These are phyloP conservation scores for Plectosphaerella cucumerina DNA, from an alignment of 2,329 filamentous ascomycete genomes.

Conservation along the genomic window DNA sequence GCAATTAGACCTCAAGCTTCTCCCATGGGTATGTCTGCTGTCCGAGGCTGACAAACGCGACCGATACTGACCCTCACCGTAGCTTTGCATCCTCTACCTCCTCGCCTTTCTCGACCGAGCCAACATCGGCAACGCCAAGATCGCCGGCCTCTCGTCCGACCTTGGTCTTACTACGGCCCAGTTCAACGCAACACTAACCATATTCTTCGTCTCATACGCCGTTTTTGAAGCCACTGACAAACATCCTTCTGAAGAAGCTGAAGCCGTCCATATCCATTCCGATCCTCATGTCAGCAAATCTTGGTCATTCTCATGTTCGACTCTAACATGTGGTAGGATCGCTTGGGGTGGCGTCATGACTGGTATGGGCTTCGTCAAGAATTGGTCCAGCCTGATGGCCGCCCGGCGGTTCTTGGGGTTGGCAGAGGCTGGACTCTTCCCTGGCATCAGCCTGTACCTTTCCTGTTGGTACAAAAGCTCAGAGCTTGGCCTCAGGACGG, in stretches of 20 bases:
- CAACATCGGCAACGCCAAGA: slow-evolving; percentile 70
- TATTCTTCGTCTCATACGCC: slow-evolving; percentile 65
- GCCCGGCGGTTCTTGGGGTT: slow-evolving; percentile 69
- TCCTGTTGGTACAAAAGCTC: slow-evolving; percentile 79
- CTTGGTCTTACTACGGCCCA: slow-evolving; percentile 36
- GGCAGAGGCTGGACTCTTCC: slow-evolving; percentile 71
- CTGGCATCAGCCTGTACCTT: slow-evolving; percentile 74
- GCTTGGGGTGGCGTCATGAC: slow-evolving; percentile 67
- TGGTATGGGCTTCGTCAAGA: slow-evolving; percentile 62
- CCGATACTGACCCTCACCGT: not conserved
- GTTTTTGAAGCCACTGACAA: slow-evolving; percentile 70
- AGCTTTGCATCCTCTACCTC: slow-evolving; percentile 55
- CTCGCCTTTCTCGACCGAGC: slow-evolving; percentile 72
- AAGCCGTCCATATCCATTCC: slow-evolving; percentile 78
- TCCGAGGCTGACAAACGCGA: not conserved
- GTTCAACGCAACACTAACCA: slow-evolving; percentile 73
- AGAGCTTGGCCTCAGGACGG: slow-evolving; percentile 74
- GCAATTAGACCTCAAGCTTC: not conserved
- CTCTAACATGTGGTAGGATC: slow-evolving; percentile 36
- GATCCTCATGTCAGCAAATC: slow-evolving; percentile 65
- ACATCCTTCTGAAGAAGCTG: slow-evolving; percentile 72
- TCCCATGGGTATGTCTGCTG: not conserved
- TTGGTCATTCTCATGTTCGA: not conserved
- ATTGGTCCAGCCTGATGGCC: slow-evolving; percentile 61
- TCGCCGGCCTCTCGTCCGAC: slow-evolving; percentile 20